A percentile compares a stretch with the other conserved stretches of the same genome.
Evolutionary conservation across 2,329 filamentous ascomycete species (phyloP).

Genomic region (Arthrobotrys iridis): DNA sequence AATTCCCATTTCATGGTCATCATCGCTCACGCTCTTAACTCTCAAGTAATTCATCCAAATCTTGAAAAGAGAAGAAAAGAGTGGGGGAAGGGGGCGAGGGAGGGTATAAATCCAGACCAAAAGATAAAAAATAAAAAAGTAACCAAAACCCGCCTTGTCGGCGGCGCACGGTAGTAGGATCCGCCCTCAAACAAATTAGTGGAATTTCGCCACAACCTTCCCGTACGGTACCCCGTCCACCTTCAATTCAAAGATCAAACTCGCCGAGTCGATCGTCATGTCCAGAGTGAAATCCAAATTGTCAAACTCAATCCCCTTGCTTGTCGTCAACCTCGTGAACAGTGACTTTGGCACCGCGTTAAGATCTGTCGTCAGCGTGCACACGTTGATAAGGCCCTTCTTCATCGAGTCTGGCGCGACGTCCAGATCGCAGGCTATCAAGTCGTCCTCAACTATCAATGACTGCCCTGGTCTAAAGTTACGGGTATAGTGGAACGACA

Average conservation of each 20-base stretch:
- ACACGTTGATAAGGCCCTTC: slow-evolving; percentile 75
- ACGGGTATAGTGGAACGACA: slow-evolving; percentile 85
- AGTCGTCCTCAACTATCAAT: slow-evolving; percentile 79
- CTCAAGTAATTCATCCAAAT: not conserved
- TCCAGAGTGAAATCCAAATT: slow-evolving; percentile 84
- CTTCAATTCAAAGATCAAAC: slow-evolving; percentile 79
- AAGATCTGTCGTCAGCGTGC: slow-evolving; percentile 81
- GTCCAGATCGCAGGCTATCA: slow-evolving; percentile 79
- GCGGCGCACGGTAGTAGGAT: not conserved
- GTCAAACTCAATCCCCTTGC: slow-evolving; percentile 80
- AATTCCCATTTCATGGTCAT: not conserved
- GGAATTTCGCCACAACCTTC: slow-evolving; percentile 80
- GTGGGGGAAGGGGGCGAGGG: slow-evolving; percentile 4
- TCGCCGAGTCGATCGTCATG: slow-evolving; percentile 82
- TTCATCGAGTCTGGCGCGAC: slow-evolving; percentile 71
- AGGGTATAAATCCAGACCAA: slow-evolving; percentile 10
- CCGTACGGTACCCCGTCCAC: slow-evolving; percentile 82
- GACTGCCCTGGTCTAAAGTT: slow-evolving; percentile 84
- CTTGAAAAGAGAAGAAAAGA: not conserved
- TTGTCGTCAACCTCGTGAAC: slow-evolving; percentile 80
- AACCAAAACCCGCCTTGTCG: not conserved
- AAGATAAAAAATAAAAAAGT: slow-evolving; percentile 2
- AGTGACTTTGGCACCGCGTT: slow-evolving; percentile 77
- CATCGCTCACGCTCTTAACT: not conserved
- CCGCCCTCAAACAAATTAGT: slow-evolving; percentile 64